phyloP scores from a whole-genome alignment of 768 basidiomycete genomes.

The Russula emetica region DNA sequence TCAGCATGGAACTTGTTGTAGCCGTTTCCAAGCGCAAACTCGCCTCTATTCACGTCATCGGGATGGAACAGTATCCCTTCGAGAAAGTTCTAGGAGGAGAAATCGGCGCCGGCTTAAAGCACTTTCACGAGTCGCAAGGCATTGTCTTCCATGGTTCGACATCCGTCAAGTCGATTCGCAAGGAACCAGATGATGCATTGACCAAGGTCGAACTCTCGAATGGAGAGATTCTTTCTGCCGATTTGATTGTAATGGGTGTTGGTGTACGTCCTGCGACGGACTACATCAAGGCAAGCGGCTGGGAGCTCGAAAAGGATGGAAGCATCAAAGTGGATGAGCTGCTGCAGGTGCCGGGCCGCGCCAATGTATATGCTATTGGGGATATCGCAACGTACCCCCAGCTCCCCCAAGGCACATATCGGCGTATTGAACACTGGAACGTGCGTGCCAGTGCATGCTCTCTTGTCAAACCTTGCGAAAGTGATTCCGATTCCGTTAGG shows the following conservation, averaged over 20 bases:
- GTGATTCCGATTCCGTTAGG: constrained; percentile 38
- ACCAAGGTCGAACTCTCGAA: constrained; percentile 44
- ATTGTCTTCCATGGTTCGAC: constrained; percentile 79
- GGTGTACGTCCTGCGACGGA: constrained; percentile 81
- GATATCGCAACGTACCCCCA: constrained; percentile 83
- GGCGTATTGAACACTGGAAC: constrained; percentile 89
- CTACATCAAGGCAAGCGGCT: constrained; percentile 67
- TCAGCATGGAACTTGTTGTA: constrained; percentile 88
- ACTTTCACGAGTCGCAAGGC: constrained; percentile 80
- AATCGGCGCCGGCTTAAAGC: constrained; percentile 67
- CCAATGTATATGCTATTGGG: constrained; percentile 67
- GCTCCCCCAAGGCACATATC: constrained; percentile 44
- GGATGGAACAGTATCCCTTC: constrained; percentile 78
- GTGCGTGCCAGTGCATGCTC: constrained; percentile 37
- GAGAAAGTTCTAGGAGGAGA: constrained; percentile 75
- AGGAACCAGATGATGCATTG: constrained; percentile 47
- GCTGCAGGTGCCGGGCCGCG: constrained; percentile 51
- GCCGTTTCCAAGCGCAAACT: constrained; percentile 70
- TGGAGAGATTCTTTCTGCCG: constrained; percentile 54
- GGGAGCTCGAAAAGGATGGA: constrained; percentile 68
- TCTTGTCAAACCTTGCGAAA: not conserved
- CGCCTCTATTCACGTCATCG: constrained; percentile 78
- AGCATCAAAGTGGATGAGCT: constrained; percentile 75
- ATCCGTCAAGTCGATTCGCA: constrained; percentile 61
- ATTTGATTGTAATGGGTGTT: constrained; percentile 80